These are phyloP conservation scores for Stevia rebaudiana DNA, from an alignment of 140 eudicot species.

Conservation along the genomic window DNA sequence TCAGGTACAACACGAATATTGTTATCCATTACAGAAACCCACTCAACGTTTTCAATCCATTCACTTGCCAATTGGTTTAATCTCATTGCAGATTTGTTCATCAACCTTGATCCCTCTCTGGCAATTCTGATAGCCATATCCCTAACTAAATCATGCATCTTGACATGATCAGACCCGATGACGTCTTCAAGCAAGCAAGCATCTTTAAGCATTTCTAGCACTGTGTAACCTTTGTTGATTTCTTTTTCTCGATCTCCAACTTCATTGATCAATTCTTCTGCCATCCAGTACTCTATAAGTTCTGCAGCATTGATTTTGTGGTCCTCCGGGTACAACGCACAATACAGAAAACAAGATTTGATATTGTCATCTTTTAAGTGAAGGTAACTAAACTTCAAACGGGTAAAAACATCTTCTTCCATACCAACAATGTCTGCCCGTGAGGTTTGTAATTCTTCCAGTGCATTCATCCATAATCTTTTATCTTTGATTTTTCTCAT, in stretches of 20 bases:
- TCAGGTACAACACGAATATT: slow-evolving; percentile 13
- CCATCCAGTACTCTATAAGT: slow-evolving; percentile 36
- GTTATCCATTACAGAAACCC: slow-evolving; percentile 41
- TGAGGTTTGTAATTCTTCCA: slow-evolving; percentile 36
- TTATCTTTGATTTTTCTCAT: slow-evolving; percentile 36
- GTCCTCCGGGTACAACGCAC: slow-evolving; percentile 44
- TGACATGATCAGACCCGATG: slow-evolving; percentile 22
- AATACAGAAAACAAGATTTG: slow-evolving; percentile 38
- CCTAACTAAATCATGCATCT: slow-evolving; percentile 53
- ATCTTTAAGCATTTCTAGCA: slow-evolving; percentile 37
- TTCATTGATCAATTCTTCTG: slow-evolving; percentile 35
- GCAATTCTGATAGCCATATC: slow-evolving; percentile 47
- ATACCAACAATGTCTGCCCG: slow-evolving; percentile 33
- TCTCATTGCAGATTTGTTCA: slow-evolving; percentile 34
- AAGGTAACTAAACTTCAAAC: slow-evolving; percentile 33
- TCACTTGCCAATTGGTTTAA: slow-evolving; percentile 24
- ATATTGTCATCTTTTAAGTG: slow-evolving; percentile 31
- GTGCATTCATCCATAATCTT: slow-evolving; percentile 42
- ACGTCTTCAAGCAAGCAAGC: slow-evolving; percentile 38
- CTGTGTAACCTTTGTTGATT: slow-evolving; percentile 41
- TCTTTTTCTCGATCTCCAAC: slow-evolving; percentile 29
- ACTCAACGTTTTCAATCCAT: slow-evolving; percentile 34
- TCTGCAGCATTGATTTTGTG: slow-evolving; percentile 23
- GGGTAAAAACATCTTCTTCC: slow-evolving; percentile 44
- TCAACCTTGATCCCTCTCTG: slow-evolving; percentile 26